phyloP scores from a whole-genome alignment of 352 stramenopile genomes.

The Aphanomyces euteiches region DNA sequence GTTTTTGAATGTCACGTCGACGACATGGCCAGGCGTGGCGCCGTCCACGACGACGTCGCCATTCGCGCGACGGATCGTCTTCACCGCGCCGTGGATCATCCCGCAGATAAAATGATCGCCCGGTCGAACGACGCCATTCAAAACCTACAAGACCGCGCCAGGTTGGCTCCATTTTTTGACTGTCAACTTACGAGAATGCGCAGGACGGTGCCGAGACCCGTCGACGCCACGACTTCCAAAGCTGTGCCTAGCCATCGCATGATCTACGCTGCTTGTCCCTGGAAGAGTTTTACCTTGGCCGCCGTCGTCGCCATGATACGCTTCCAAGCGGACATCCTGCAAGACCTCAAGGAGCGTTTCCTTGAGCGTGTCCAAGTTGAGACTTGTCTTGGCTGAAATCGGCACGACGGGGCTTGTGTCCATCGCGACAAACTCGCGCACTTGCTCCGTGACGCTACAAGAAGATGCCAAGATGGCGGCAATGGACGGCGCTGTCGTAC shows the following conservation, averaged over 20 bases:
- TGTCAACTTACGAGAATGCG: constrained; percentile 43
- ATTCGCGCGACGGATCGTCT: constrained; percentile 54
- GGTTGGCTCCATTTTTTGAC: too few relatives aligned
- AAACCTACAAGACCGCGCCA: constrained; percentile 34
- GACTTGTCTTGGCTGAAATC: constrained; percentile 66
- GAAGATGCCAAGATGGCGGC: too few relatives aligned
- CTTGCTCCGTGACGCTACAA: constrained; percentile 37
- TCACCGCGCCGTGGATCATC: constrained; percentile 82
- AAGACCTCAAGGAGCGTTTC: constrained; percentile 43
- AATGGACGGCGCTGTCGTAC: too few relatives aligned
- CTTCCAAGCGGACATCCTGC: not conserved
- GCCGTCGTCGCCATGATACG: too few relatives aligned
- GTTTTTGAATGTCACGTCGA: constrained; percentile 78
- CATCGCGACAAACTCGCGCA: constrained; percentile 77
- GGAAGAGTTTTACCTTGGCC: too few relatives aligned
- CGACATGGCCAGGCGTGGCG: constrained; percentile 59
- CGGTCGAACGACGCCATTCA: constrained; percentile 51
- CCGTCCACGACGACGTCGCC: constrained; percentile 45
- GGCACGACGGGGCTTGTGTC: constrained; percentile 64
- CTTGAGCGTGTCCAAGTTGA: constrained; percentile 54
- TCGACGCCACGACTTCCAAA: constrained; percentile 65
- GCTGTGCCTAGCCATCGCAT: constrained; percentile 43
- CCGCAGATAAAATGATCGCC: constrained; percentile 78
- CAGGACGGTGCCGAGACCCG: constrained; percentile 63
- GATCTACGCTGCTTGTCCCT: too few relatives aligned